A percentile compares a stretch with the other conserved stretches of the same genome.
These are phyloP conservation scores for Albatrellus sp. DNA, from an alignment of 1,284 basidiomycete genomes.

Conservation along the genomic window DNA sequence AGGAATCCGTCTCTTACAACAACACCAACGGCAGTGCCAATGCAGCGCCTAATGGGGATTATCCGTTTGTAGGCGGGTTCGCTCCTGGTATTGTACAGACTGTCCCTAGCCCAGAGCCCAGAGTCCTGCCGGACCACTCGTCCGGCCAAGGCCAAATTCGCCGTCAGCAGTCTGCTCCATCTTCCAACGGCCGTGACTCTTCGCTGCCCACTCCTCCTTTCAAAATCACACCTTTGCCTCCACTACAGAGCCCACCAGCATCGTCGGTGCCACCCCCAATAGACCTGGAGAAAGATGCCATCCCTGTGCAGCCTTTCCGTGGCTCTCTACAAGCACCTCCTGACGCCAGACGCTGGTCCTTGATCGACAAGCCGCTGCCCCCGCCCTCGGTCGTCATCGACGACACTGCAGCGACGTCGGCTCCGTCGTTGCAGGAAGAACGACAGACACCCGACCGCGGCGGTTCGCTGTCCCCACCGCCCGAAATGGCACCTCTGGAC, in stretches of 20 bases:
- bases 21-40: slow-evolving; percentile 8
- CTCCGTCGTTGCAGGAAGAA: slow-evolving; percentile 3
- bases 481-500: slow-evolving; percentile 11
- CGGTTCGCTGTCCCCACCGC: slow-evolving; percentile 12
- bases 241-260: slow-evolving; percentile 6
- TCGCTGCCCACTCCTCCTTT: too few species aligned
- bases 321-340: slow-evolving; percentile 31
- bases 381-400: slow-evolving; percentile 38
- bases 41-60: slow-evolving; percentile 17
- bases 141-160: slow-evolving; percentile 3
- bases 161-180: slow-evolving; percentile 7
- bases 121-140: slow-evolving; percentile 3
- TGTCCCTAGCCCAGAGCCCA: slow-evolving; percentile 6
- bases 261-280: slow-evolving; percentile 9
- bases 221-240: slow-evolving; percentile 6
- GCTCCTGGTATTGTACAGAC: slow-evolving; percentile 15
- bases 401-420: slow-evolving; percentile 25
- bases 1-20: slow-evolving; percentile 19
- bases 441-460: slow-evolving; percentile 6
- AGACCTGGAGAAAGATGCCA: slow-evolving; percentile 16
- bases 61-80: slow-evolving; percentile 40
- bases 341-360: slow-evolving; percentile 62
- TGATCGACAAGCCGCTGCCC: slow-evolving; percentile 52
- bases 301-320: slow-evolving; percentile 21
- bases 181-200: not conserved